phyloP scores from a whole-genome alignment of 345 rosid genomes.

The Mangifera indica region DNA sequence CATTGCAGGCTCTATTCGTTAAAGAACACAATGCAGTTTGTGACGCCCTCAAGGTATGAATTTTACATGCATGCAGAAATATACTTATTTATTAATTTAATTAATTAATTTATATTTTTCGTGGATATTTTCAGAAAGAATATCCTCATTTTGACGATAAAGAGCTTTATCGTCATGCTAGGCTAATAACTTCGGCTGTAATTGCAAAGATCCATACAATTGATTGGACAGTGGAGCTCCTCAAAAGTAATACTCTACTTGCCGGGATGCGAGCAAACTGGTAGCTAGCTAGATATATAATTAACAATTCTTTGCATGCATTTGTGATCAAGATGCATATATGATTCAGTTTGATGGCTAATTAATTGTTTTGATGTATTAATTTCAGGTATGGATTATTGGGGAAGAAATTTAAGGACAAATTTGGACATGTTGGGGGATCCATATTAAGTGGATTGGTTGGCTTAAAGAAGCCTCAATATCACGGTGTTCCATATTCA shows the following conservation, averaged over 20 bases:
- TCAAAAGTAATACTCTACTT: conserved; percentile 52
- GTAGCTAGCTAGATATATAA: conserved; percentile 20
- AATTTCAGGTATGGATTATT: conserved; percentile 29
- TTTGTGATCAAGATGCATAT: neutral
- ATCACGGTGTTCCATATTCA: conserved; percentile 63
- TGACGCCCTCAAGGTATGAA: conserved; percentile 44
- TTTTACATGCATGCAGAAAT: neutral
- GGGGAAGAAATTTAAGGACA: conserved; percentile 62
- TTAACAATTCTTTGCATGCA: no score
- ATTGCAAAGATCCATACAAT: conserved; percentile 68
- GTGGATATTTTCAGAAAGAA: conserved; percentile 27
- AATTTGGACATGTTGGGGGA: conserved; percentile 51
- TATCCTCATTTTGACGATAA: conserved; percentile 40
- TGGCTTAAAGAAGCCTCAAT: conserved; percentile 44
- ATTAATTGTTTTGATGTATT: no score
- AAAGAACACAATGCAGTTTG: conserved; percentile 59
- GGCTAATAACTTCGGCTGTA: conserved; percentile 61
- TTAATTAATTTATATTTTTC: no score
- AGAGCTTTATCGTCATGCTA: conserved; percentile 45
- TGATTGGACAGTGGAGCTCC: conserved; percentile 69
- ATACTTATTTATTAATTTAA: no score
- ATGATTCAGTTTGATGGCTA: no score
- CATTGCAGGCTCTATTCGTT: conserved; percentile 51
- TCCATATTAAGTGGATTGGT: conserved; percentile 45
- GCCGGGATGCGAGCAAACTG: conserved; percentile 65